Evolutionary conservation across 345 rosid species (phyloP).

Genomic region (Heritiera littoralis): DNA sequence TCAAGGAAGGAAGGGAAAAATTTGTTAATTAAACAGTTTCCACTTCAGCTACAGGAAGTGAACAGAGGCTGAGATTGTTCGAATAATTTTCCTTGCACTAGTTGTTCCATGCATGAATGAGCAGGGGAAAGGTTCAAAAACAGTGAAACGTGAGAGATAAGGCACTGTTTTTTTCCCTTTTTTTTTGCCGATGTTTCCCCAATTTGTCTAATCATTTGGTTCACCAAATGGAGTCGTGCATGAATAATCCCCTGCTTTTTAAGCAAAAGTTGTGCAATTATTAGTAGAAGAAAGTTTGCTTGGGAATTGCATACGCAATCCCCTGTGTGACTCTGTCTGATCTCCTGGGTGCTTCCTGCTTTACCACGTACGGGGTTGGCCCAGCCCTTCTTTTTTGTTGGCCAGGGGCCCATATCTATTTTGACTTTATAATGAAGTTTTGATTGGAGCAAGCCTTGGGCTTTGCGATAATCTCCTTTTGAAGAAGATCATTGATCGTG

Average conservation of each 20-base stretch:
- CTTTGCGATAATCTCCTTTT: neutral
- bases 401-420: neutral
- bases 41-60: neutral
- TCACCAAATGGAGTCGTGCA: constrained; percentile 21
- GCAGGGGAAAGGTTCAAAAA: neutral
- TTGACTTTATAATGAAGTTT: neutral
- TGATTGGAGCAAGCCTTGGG: constrained; percentile 6
- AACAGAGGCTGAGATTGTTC: neutral
- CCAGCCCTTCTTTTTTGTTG: neutral
- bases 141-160: neutral
- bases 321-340: neutral
- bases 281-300: constrained; percentile 5
- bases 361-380: neutral
- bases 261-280: constrained; percentile 18
- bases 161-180: neutral
- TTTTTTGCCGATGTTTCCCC: constrained; percentile 18
- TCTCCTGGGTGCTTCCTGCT: neutral
- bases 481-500: neutral
- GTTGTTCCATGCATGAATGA: neutral
- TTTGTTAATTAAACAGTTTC: neutral
- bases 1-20: neutral
- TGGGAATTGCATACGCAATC: neutral
- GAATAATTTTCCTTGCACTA: neutral
- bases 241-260: neutral
- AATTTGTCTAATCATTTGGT: constrained; percentile 21